Evolutionary conservation across 163 green algal species (phyloP).

Genomic region (Volvox carteri): DNA sequence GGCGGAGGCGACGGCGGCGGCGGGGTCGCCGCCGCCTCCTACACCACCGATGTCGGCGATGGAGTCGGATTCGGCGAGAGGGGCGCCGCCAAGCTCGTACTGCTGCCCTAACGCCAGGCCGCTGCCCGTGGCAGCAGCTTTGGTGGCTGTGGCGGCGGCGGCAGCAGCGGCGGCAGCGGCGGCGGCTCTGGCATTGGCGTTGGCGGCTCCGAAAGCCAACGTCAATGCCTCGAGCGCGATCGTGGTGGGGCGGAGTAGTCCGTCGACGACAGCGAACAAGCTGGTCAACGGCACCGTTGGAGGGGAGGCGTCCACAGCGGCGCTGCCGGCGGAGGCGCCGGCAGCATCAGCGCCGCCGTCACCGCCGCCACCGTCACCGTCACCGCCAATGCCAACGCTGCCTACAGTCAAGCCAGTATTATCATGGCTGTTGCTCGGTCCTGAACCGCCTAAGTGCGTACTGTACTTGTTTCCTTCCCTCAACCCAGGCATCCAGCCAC

Average conservation of each 20-base stretch:
- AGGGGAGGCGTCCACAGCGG: no score
- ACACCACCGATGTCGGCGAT: not conserved
- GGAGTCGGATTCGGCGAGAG: not conserved
- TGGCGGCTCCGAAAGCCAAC: not conserved
- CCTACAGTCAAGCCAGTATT: no score
- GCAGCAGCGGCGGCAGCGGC: not conserved
- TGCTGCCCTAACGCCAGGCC: not conserved
- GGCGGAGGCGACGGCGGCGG: not conserved
- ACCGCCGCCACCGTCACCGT: no score
- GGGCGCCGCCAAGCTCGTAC: not conserved
- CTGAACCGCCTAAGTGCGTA: no score
- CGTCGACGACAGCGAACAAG: not conserved
- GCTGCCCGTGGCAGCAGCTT: no score
- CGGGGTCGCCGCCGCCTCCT: not conserved
- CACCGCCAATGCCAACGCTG: not conserved
- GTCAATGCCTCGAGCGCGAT: not conserved
- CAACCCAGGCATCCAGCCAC: no score
- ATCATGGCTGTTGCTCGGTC: no score
- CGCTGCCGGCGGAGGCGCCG: not conserved
- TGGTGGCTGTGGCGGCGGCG: not conserved
- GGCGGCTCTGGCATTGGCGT: not conserved
- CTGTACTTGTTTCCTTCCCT: no score
- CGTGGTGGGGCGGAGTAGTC: not conserved
- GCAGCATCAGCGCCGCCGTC: no score
- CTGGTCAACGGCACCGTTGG: no score